Conservation (phyloP, 768 basidiomycete species). For the Hericium alpestre region DNA sequence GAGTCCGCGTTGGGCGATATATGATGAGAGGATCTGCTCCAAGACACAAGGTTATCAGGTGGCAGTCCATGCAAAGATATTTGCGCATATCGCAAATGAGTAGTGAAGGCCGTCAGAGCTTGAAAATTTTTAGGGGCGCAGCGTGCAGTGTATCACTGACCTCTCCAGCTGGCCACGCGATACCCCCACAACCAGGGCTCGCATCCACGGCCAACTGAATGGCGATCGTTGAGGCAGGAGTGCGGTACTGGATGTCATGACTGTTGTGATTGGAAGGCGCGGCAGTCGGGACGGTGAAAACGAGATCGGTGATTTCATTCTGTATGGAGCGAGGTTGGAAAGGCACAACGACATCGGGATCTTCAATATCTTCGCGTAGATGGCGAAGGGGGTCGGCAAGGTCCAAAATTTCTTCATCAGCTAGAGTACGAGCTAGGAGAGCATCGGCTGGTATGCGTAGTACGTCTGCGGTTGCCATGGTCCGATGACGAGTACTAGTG, state of each 20-base stretch:
- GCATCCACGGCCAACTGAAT: conserved; percentile 62
- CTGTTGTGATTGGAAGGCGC: conserved; percentile 1
- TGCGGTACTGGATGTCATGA: background rate
- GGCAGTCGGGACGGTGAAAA: conserved; percentile 18
- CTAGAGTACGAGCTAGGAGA: background rate
- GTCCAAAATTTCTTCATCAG: conserved; percentile 21
- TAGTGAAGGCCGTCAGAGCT: no score
- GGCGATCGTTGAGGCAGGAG: conserved; percentile 20
- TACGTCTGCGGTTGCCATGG: background rate
- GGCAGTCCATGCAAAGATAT: no score
- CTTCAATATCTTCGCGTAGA: conserved; percentile 29
- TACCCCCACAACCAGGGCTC: conserved; percentile 81
- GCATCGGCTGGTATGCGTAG: background rate
- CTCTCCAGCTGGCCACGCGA: conserved; percentile 89
- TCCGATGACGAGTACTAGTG: no score
- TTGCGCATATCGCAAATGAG: no score
- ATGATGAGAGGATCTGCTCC: conserved; percentile 63
- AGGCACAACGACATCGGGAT: conserved; percentile 32
- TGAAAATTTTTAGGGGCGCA: no score
- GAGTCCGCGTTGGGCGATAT: conserved; percentile 50
- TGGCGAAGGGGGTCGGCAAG: conserved; percentile 50
- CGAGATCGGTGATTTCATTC: conserved; percentile 37
- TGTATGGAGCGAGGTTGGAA: conserved; percentile 40
- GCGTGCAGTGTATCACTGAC: conserved; percentile 28
- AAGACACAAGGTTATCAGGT: background rate